Conservation (phyloP, 371 early-diverging fungal species). For the Gilbertella persicaria region DNA sequence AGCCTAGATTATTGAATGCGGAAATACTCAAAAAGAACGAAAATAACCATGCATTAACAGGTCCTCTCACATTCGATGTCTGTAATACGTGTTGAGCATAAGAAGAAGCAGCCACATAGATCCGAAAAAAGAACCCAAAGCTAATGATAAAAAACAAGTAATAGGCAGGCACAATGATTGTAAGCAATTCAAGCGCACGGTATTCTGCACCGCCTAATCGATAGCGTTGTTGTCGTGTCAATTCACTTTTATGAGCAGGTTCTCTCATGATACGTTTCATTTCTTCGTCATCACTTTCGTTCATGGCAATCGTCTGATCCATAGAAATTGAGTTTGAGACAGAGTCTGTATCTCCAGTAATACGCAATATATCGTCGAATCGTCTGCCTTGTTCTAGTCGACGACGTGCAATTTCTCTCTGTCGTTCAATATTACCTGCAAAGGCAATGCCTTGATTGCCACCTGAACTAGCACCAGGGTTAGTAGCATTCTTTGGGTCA, state of each 20-base stretch:
- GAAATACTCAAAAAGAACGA: constrained; percentile 41
- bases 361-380: constrained; percentile 31
- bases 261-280: constrained; percentile 35
- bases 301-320: neutral
- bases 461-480: neutral
- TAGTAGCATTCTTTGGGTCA: neutral
- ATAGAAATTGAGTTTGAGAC: neutral
- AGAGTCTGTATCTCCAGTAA: constrained; percentile 3
- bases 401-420: constrained; percentile 40
- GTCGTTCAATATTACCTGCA: constrained; percentile 42
- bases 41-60: constrained; percentile 37
- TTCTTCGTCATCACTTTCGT: constrained; percentile 31
- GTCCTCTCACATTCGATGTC: constrained; percentile 18
- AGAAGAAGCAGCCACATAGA: constrained; percentile 32
- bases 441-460: constrained; percentile 42
- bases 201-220: constrained; percentile 52
- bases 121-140: constrained; percentile 31
- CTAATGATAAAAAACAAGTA: constrained; percentile 35
- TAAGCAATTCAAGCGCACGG: constrained; percentile 41
- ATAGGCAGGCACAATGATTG: constrained; percentile 36
- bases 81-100: constrained; percentile 32
- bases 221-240: constrained; percentile 45
- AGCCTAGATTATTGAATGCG: constrained; percentile 43
- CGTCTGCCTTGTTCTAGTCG: constrained; percentile 37
- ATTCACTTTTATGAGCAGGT: constrained; percentile 45